phyloP scores from a whole-genome alignment of 1,284 basidiomycete species.

The Ganoderma lucidum region DNA sequence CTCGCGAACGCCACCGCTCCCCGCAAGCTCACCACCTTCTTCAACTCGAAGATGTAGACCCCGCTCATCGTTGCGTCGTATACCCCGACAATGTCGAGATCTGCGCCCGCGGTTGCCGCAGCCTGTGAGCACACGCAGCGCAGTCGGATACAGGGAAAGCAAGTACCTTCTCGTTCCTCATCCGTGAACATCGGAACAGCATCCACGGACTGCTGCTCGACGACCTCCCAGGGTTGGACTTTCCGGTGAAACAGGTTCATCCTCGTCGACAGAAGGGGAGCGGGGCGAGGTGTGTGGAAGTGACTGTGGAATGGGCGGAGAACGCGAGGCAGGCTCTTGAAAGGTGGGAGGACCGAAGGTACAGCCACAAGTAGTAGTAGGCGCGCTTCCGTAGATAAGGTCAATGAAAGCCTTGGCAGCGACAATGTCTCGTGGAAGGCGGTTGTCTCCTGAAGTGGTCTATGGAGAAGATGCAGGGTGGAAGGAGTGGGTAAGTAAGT shows the following conservation, averaged over 20 bases:
- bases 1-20: slow-evolving; percentile 70
- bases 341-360: background rate
- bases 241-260: slow-evolving; percentile 56
- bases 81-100: slow-evolving; percentile 64
- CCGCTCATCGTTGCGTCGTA: slow-evolving; percentile 59
- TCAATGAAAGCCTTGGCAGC: background rate
- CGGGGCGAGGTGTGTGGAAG: background rate
- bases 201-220: slow-evolving; percentile 67
- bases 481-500: background rate
- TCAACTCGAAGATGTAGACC: slow-evolving; percentile 67
- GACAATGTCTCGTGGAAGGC: background rate
- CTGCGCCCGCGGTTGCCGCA: slow-evolving; percentile 44
- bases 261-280: slow-evolving; percentile 5
- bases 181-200: slow-evolving; percentile 71
- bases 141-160: background rate
- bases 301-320: background rate
- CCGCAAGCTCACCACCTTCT: slow-evolving; percentile 47
- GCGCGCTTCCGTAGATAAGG: background rate
- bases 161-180: slow-evolving; percentile 55
- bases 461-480: background rate
- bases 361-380: background rate
- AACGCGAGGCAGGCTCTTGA: background rate
- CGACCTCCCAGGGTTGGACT: slow-evolving; percentile 78
- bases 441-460: background rate
- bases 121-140: background rate